Evolutionary conservation across 2,329 filamentous ascomycete genomes (phyloP).

Genomic region (Colletotrichum godetiae): DNA sequence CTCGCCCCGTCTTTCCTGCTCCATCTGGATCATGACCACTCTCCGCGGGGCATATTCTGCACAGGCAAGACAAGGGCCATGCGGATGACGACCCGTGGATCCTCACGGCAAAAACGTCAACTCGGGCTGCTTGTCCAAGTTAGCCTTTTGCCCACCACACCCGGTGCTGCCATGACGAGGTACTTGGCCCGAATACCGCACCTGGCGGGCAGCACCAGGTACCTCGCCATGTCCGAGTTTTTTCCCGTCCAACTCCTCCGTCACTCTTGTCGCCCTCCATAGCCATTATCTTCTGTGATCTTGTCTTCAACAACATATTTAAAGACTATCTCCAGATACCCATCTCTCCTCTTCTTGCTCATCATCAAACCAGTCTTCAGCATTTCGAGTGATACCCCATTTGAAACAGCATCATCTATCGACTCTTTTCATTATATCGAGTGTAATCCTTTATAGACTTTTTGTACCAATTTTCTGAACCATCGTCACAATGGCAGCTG

Average conservation of each 20-base stretch:
- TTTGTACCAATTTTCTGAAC: background rate
- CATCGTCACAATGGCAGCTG: slow-evolving; percentile 30
- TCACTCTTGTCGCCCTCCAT: slow-evolving; percentile 1
- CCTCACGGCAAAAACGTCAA: slow-evolving; percentile 11
- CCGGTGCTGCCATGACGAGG: slow-evolving; percentile 3
- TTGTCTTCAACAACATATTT: slow-evolving; percentile 33
- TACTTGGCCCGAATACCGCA: slow-evolving; percentile 15
- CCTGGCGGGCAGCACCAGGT: slow-evolving; percentile 11
- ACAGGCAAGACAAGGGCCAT: slow-evolving; percentile 5
- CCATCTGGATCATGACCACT: slow-evolving; percentile 18
- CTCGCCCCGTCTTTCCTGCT: slow-evolving; percentile 32
- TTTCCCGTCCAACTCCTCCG: slow-evolving; percentile 6
- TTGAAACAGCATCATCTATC: background rate
- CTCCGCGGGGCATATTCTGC: slow-evolving; percentile 8
- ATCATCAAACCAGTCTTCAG: background rate
- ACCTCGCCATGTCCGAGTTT: slow-evolving; percentile 22
- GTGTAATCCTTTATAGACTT: background rate
- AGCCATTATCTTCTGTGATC: background rate
- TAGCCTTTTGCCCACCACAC: background rate
- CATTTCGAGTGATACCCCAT: background rate
- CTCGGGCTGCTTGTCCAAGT: slow-evolving; percentile 31
- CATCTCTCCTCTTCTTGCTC: background rate
- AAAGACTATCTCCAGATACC: slow-evolving; percentile 17
- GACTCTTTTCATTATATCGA: background rate
- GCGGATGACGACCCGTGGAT: background rate